Percentiles rank a stretch among this genome's conserved stretches.
Conservation (phyloP, 352 stramenopile genomes). For the Pythium dissotocum region DNA sequence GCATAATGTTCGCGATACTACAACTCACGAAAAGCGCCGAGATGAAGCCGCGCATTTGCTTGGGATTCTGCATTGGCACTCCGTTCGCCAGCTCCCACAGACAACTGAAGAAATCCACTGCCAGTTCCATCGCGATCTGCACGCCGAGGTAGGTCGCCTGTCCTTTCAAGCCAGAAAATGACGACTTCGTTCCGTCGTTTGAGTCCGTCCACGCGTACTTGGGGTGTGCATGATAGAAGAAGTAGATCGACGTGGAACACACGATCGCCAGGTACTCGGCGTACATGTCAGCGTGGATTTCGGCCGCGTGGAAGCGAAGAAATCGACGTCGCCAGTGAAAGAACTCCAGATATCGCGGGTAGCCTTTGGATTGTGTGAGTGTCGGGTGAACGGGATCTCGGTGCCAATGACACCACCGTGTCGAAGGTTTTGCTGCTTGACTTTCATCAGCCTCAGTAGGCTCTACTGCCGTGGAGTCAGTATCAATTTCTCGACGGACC, state of each 20-base stretch:
- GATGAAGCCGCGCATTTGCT: slow-evolving; percentile 1
- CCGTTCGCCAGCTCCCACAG: slow-evolving; percentile 30
- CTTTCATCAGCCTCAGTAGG: no score
- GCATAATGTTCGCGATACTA: slow-evolving; percentile 15
- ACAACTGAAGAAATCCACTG: slow-evolving; percentile 29
- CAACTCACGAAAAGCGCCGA: slow-evolving; percentile 4
- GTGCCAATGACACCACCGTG: background rate
- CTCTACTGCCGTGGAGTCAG: no score
- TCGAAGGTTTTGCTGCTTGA: background rate
- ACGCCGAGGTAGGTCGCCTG: slow-evolving; percentile 1
- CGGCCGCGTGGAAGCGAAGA: slow-evolving; percentile 19
- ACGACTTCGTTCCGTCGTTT: background rate
- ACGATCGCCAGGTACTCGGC: slow-evolving; percentile 43
- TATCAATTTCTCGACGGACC: background rate
- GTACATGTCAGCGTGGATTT: slow-evolving; percentile 36
- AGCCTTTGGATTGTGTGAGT: background rate
- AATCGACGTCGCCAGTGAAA: slow-evolving; percentile 8
- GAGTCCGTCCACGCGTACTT: slow-evolving; percentile 24
- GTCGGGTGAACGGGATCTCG: no score
- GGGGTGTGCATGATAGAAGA: slow-evolving; percentile 26
- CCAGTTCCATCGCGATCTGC: slow-evolving; percentile 31
- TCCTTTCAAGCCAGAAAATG: background rate
- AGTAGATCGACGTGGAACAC: slow-evolving; percentile 36
- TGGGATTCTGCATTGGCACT: slow-evolving; percentile 18
- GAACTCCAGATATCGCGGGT: background rate